Conservation (phyloP, 225 moss, liverwort and hornwort species). For the Neckera pumila region DNA sequence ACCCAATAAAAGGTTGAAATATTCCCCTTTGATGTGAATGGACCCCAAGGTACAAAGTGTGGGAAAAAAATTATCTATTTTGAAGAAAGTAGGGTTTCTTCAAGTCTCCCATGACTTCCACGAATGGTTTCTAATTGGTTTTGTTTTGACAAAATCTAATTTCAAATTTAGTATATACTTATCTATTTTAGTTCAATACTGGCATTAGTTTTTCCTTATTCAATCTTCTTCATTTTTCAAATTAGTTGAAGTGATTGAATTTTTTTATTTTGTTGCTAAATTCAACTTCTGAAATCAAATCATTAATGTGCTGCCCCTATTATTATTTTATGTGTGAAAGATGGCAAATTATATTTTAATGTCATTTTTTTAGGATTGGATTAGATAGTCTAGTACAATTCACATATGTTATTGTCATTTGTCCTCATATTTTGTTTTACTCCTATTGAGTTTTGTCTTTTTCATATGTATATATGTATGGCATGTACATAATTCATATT, state of each 20-base stretch:
- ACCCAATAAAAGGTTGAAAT: background rate
- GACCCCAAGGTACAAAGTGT: rapidly evolving
- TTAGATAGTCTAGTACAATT: background rate
- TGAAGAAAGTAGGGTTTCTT: background rate
- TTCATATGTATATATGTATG: background rate
- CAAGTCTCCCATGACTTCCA: too few relatives aligned
- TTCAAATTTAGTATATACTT: background rate
- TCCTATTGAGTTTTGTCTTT: background rate
- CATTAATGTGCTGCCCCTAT: background rate
- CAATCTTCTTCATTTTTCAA: background rate
- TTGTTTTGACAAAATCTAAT: background rate
- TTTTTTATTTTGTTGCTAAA: background rate
- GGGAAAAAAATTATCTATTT: background rate
- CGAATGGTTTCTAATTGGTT: background rate
- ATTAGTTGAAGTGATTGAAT: background rate
- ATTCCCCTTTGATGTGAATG: background rate
- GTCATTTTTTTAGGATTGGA: too few relatives aligned
- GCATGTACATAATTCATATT: background rate
- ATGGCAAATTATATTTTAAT: background rate
- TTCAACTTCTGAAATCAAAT: background rate
- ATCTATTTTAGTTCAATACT: rapidly evolving
- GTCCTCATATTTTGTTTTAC: background rate
- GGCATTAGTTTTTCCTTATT: background rate
- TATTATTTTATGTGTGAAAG: background rate
- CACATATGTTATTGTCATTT: background rate